These are phyloP conservation scores for Gillenia trifoliata DNA, from an alignment of 306 rosid species.

Conservation along the genomic window DNA sequence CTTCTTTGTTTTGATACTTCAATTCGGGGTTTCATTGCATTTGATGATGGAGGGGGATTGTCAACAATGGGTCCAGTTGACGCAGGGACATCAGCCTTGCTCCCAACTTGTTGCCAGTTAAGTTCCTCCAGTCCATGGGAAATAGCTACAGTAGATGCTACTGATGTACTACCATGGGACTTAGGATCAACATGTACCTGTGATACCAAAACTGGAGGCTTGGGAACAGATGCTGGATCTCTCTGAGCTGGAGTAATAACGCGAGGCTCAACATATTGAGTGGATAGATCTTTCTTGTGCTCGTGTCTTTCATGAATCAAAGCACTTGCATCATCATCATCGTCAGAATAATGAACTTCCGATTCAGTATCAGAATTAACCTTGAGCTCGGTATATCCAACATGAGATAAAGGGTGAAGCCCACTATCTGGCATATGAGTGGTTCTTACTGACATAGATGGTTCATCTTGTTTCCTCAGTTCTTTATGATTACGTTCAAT, in stretches of 20 bases:
- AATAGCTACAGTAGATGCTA: conserved; percentile 18
- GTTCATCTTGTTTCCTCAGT: conserved; percentile 20
- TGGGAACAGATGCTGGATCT: conserved; percentile 32
- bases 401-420: conserved; percentile 55
- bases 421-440: conserved; percentile 29
- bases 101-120: conserved; percentile 42
- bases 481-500: conserved; percentile 23
- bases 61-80: conserved; percentile 27
- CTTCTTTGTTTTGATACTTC: conserved; percentile 47
- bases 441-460: conserved; percentile 29
- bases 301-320: conserved; percentile 18
- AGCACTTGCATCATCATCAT: conserved; percentile 32
- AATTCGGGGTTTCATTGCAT: conserved; percentile 22
- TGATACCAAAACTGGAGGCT: conserved; percentile 30
- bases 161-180: conserved; percentile 27
- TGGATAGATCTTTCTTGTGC: conserved; percentile 29
- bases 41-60: conserved; percentile 28
- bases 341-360: conserved; percentile 50
- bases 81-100: conserved; percentile 17
- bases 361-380: conserved; percentile 75
- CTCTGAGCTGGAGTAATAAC: conserved; percentile 23
- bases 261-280: conserved; percentile 32
- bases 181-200: conserved; percentile 26
- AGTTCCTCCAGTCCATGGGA: conserved; percentile 42
- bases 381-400: conserved; percentile 73